Evolutionary conservation across 2,329 filamentous ascomycete species (phyloP).

Genomic region (Rhexocercosporidium sp.): DNA sequence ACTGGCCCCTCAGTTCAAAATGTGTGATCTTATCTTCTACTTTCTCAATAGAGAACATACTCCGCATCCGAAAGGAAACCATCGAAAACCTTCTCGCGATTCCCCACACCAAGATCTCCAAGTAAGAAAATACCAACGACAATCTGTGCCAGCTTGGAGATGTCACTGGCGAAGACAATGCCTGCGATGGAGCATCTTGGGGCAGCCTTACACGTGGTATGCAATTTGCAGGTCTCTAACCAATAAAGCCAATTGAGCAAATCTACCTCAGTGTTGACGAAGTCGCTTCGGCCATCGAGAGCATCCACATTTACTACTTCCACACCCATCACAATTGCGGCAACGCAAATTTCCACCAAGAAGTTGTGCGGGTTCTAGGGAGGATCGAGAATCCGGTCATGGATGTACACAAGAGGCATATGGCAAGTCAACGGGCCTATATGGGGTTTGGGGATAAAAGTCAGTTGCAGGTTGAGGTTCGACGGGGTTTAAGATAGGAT

Average conservation of each 20-base stretch:
- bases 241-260: not conserved
- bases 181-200: constrained; percentile 5
- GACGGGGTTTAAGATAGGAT: not conserved
- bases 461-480: too few species aligned
- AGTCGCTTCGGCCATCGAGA: not conserved
- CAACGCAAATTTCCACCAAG: not conserved
- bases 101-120: not conserved
- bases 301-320: not conserved
- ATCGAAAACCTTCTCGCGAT: not conserved
- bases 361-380: not conserved
- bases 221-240: not conserved
- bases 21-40: too few species aligned
- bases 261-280: not conserved
- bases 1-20: too few species aligned
- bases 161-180: not conserved
- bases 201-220: constrained; percentile 2
- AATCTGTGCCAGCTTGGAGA: not conserved
- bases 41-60: constrained; percentile 3
- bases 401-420: not conserved
- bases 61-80: not conserved
- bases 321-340: not conserved
- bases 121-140: not conserved
- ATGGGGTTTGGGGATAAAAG: not conserved
- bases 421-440: not conserved
- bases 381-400: not conserved